phyloP scores from a whole-genome alignment of 768 basidiomycete genomes.

The Collybia nuda region DNA sequence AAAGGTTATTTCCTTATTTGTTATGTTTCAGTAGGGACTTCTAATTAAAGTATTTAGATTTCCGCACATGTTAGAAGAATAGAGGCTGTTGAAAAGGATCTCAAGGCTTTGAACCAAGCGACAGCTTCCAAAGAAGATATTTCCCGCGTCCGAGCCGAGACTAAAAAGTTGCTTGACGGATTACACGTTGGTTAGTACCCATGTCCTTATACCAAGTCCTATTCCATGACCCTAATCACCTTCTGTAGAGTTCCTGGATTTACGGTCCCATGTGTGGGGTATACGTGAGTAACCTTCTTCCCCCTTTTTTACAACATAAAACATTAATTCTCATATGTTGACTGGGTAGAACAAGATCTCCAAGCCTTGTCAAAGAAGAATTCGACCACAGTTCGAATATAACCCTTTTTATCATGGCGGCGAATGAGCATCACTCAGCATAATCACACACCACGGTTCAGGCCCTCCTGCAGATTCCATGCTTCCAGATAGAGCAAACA shows the following conservation, averaged over 20 bases:
- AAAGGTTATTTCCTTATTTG: slow-evolving; percentile 46
- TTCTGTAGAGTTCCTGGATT: slow-evolving; percentile 70
- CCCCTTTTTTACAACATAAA: neutral
- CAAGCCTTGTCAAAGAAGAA: slow-evolving; percentile 73
- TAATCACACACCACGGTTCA: no score
- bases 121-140: slow-evolving; percentile 82
- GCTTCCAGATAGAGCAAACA: neutral
- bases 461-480: no score
- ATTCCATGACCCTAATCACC: neutral
- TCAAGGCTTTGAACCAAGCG: slow-evolving; percentile 68
- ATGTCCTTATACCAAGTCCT: neutral
- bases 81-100: slow-evolving; percentile 86
- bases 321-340: slow-evolving; percentile 5
- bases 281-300: slow-evolving; percentile 60
- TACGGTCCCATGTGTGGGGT: slow-evolving; percentile 83
- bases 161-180: slow-evolving; percentile 86
- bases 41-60: slow-evolving; percentile 44
- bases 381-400: slow-evolving; percentile 57
- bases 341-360: slow-evolving; percentile 69
- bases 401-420: slow-evolving; percentile 2
- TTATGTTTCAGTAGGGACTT: neutral
- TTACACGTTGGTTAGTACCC: slow-evolving; percentile 67
- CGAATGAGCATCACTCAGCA: no score
- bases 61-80: slow-evolving; percentile 82
- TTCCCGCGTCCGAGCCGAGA: slow-evolving; percentile 70